Percentiles rank a stretch among this genome's conserved stretches.
Conservation (phyloP, 305 asterid genomes). For the Fraxinus latifolia region DNA sequence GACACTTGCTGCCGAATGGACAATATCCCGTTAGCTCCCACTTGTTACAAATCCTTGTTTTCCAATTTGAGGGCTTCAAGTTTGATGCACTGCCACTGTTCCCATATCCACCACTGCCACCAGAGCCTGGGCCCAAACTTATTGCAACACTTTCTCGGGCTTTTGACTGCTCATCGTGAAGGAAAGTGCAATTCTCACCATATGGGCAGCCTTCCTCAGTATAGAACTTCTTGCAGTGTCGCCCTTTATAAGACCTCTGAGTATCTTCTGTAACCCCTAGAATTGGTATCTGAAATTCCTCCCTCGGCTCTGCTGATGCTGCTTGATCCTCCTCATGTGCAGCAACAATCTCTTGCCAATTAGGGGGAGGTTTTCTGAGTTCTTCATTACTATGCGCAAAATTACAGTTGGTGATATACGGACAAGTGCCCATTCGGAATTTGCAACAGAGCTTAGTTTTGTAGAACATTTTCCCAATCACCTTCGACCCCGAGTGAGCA, state of each 20-base stretch:
- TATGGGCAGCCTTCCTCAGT: slow-evolving; percentile 85
- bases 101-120: slow-evolving; percentile 48
- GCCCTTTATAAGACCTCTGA: slow-evolving; percentile 68
- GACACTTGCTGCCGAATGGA: slow-evolving; percentile 84
- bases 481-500: slow-evolving; percentile 55
- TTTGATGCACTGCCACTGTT: slow-evolving; percentile 33
- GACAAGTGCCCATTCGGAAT: slow-evolving; percentile 70
- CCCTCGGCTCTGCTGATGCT: slow-evolving; percentile 48
- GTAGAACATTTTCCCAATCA: slow-evolving; percentile 79
- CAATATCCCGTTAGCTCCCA: slow-evolving; percentile 88
- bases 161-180: slow-evolving; percentile 74
- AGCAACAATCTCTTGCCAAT: slow-evolving; percentile 84
- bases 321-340: slow-evolving; percentile 57
- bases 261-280: slow-evolving; percentile 55
- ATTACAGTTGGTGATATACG: slow-evolving; percentile 68
- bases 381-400: slow-evolving; percentile 79
- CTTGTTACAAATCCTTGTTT: slow-evolving; percentile 83
- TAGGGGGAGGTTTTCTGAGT: slow-evolving; percentile 75
- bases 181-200: slow-evolving; percentile 77
- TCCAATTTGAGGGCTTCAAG: slow-evolving; percentile 79
- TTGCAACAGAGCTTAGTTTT: slow-evolving; percentile 77
- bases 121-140: slow-evolving; percentile 63
- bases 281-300: slow-evolving; percentile 72
- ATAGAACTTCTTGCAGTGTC: slow-evolving; percentile 72
- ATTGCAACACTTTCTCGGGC: slow-evolving; percentile 75